phyloP scores from a whole-genome alignment of 1,284 basidiomycete species.

The Ganoderma boninense region DNA sequence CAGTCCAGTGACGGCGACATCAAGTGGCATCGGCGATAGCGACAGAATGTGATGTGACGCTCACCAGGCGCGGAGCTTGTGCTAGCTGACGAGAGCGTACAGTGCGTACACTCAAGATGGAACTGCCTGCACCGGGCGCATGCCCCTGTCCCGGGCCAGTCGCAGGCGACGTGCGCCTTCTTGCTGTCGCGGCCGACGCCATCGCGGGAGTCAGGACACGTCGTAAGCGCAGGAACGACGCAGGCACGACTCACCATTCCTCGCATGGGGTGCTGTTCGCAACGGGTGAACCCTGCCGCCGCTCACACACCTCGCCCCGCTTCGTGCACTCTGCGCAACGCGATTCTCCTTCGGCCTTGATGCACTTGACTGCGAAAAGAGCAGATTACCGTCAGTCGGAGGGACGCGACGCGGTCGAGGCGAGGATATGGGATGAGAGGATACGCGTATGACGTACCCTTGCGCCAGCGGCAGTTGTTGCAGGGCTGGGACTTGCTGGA shows the following conservation, averaged over 20 bases:
- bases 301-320: constrained; percentile 5
- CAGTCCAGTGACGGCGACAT: not conserved
- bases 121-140: constrained; percentile 22
- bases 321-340: constrained; percentile 21
- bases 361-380: constrained; percentile 23
- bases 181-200: constrained; percentile 17
- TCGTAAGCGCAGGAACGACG: not conserved
- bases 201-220: not conserved
- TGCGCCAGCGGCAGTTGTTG: constrained; percentile 14
- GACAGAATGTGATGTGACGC: not conserved
- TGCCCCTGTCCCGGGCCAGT: constrained; percentile 13
- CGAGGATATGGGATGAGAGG: not conserved
- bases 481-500: constrained; percentile 10
- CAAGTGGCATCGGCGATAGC: not conserved
- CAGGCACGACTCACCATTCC: constrained; percentile 17
- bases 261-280: constrained; percentile 20
- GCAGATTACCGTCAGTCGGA: not conserved
- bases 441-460: constrained; percentile 17
- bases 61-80: not conserved
- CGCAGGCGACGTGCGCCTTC: constrained; percentile 26
- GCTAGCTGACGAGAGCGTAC: not conserved
- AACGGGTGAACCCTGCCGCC: not conserved
- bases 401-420: not conserved
- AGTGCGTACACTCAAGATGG: constrained; percentile 7
- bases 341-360: constrained; percentile 3